Evolutionary conservation across 192 early-diverging fungal species (phyloP).

Genomic region (Haplosporangium gracile): DNA sequence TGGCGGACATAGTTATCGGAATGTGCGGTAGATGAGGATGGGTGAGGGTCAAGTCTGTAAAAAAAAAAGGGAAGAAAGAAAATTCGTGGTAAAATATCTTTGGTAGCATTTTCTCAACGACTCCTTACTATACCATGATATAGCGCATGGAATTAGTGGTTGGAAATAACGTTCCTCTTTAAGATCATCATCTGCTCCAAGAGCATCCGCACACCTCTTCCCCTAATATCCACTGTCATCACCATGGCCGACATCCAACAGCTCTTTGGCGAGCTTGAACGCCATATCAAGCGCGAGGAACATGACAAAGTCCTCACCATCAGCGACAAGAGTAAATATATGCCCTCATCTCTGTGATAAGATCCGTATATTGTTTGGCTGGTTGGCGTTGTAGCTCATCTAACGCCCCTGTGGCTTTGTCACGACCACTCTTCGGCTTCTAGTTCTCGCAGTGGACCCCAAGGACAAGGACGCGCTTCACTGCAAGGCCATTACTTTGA

Average conservation of each 20-base stretch:
- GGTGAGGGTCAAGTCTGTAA: neutral
- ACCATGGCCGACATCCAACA: slow-evolving; percentile 49
- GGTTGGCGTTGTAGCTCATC: neutral
- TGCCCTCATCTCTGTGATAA: neutral
- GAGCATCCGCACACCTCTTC: no score
- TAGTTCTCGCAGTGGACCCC: slow-evolving; percentile 59
- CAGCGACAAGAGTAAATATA: slow-evolving; percentile 66
- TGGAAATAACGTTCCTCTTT: neutral
- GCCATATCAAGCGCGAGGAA: slow-evolving; percentile 62
- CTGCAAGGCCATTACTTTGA: slow-evolving; percentile 68
- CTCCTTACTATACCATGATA: no score
- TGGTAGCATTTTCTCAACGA: neutral
- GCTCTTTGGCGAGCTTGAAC: slow-evolving; percentile 68
- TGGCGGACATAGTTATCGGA: neutral
- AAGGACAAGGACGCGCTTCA: slow-evolving; percentile 67
- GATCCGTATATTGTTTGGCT: neutral
- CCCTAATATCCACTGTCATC: neutral
- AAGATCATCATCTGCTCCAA: neutral
- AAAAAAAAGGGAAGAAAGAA: neutral
- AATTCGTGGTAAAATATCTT: neutral
- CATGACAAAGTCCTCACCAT: slow-evolving; percentile 65
- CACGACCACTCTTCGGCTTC: neutral
- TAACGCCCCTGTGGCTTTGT: neutral
- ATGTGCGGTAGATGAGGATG: neutral
- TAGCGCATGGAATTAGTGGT: neutral